Conservation (phyloP, 202 grass and related monocot species). For the Schoenoplectus triqueter region DNA sequence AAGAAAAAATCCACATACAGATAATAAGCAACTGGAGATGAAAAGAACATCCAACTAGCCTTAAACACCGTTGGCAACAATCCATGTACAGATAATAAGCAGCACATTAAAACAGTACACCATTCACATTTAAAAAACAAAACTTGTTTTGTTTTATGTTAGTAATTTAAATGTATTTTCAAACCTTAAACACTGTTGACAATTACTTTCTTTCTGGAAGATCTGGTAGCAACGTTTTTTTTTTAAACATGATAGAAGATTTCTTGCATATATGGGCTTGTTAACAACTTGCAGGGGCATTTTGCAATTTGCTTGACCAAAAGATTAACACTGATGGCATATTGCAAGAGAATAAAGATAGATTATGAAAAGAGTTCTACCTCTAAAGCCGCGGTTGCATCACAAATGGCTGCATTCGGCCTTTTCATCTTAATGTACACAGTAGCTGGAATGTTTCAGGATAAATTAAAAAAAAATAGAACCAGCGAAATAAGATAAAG, state of each 20-base stretch:
- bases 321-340: background rate
- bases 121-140: background rate
- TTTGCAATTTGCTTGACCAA: background rate
- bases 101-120: slow-evolving; percentile 1
- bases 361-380: slow-evolving; percentile 39
- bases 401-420: slow-evolving; percentile 91
- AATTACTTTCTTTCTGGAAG: background rate
- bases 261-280: background rate
- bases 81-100: background rate
- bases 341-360: slow-evolving; percentile 15
- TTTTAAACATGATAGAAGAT: background rate
- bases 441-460: slow-evolving; percentile 58
- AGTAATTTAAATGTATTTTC: background rate
- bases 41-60: background rate
- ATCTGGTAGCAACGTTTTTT: background rate
- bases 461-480: slow-evolving; percentile 14
- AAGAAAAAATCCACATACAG: background rate
- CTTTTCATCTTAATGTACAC: slow-evolving; percentile 99
- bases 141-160: background rate
- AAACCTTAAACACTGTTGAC: background rate
- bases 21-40: background rate
- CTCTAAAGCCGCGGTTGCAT: slow-evolving; percentile 89
- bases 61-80: background rate
- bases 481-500: background rate
- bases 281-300: background rate